Conservation (phyloP, 306 rosid genomes). For the Lagenaria siceraria region DNA sequence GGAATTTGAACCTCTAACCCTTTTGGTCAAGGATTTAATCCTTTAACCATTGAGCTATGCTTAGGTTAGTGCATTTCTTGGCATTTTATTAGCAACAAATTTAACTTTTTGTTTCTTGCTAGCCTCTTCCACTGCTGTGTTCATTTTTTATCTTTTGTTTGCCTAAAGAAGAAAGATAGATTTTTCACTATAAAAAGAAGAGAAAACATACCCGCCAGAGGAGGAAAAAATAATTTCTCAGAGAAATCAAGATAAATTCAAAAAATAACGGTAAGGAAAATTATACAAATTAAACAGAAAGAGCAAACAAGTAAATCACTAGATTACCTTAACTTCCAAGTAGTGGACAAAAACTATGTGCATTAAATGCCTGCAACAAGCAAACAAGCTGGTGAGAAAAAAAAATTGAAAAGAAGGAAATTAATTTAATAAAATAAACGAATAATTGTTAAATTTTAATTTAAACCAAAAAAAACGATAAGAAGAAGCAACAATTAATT, state of each 20-base stretch:
- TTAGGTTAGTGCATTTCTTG: not conserved
- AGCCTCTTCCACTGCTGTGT: not conserved
- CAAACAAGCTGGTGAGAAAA: slow-evolving; percentile 13
- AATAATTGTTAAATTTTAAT: not conserved
- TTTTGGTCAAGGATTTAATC: not conserved
- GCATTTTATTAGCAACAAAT: not conserved
- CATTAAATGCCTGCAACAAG: slow-evolving; percentile 69
- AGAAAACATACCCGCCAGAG: not conserved
- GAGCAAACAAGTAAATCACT: not conserved
- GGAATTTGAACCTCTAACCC: no score
- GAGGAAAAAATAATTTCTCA: not conserved
- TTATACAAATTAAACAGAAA: not conserved
- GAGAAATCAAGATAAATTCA: slow-evolving; percentile 3
- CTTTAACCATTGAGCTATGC: no score
- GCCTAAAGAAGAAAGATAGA: not conserved
- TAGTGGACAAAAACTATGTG: slow-evolving; percentile 93
- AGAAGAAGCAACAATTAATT: not conserved
- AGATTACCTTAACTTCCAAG: slow-evolving; percentile 79
- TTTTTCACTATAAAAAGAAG: not conserved
- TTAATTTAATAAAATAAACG: not conserved
- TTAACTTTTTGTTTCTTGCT: not conserved
- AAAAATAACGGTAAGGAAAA: not conserved
- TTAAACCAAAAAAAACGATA: not conserved
- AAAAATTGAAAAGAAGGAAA: not conserved
- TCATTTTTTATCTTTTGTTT: not conserved